Evolutionary conservation across 805 yeast genomes (phyloP), one percentile per base, ranked within the genome.

Genomic region (Hermanozyma aechmeae): DNA sequence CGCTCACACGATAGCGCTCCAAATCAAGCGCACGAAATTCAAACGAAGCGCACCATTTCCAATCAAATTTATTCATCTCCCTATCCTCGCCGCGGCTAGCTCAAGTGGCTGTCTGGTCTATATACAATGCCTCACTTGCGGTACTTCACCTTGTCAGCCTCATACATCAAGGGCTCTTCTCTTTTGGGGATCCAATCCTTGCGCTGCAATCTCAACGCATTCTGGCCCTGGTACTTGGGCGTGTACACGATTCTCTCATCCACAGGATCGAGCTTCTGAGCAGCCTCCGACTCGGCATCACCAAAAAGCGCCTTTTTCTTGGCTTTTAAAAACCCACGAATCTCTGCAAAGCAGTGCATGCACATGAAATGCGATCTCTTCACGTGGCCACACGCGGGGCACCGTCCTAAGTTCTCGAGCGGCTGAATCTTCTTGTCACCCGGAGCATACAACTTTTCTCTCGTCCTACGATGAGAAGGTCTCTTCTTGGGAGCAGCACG

Each of bases 401-500:
- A 89, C 52, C 94, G 73, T 38, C 80, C 84, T 46, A 92, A 63
- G 50, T 83, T 79, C 32, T 76, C 71, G 39, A 82, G 66, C 28
- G 78, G 76, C 51, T 82, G 75, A 41, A 83, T 62, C 43, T 86
- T 92, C 53, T 85, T 89, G 33, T 74, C 69, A 8, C 83, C 93
- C 4, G 89, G 84, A 6, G 85, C 86, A 40, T 83, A 73, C 42
- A 80, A 74, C 59, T 87, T 76, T 51, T 73, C 79, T 56, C 96
- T 77, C 48, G 83, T 81, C 55, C 84, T 82, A 60, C 74, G 74
- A 52, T 85, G 84, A 6, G 97, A 85, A 2, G 76, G 76, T 56
- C 86, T 87, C 73, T 87, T 86, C 66, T 92, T 92, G 31, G 98
- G 97, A 5, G 77, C 96, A 5, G 98, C 98, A 41, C 65, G 64